Conservation (phyloP, 441 rosid species). For the Daphne laureola region DNA sequence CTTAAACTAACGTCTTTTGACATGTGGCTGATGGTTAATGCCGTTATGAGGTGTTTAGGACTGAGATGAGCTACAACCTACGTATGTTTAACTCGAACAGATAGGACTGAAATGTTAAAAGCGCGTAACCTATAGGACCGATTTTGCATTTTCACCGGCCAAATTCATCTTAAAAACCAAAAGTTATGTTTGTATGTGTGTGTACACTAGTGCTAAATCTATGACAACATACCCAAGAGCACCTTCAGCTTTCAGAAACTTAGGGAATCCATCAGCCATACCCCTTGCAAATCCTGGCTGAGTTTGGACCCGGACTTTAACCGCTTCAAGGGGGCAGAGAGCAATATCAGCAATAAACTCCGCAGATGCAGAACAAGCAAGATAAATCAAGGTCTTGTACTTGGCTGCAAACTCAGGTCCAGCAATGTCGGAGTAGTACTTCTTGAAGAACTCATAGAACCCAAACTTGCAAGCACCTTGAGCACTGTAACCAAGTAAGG, state of each 20-base stretch:
- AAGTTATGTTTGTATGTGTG: neutral
- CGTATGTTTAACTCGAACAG: no score
- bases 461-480: conserved; percentile 75
- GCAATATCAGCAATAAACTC: conserved; percentile 67
- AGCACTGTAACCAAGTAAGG: conserved; percentile 61
- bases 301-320: conserved; percentile 72
- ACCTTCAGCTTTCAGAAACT: conserved; percentile 53
- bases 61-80: no score
- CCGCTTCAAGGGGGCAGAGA: conserved; percentile 74
- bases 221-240: conserved; percentile 32
- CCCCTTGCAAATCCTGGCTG: conserved; percentile 81
- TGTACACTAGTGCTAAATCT: no score
- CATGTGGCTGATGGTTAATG: no score
- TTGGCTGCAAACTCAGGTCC: conserved; percentile 64
- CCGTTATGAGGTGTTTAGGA: no score
- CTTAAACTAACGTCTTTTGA: no score
- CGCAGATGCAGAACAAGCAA: conserved; percentile 71
- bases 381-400: conserved; percentile 63
- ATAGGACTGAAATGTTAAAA: no score
- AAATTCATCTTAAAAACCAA: neutral
- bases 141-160: no score
- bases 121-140: no score
- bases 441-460: conserved; percentile 61
- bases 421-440: conserved; percentile 63
- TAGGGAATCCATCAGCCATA: conserved; percentile 63